Evolutionary conservation across 2,329 filamentous ascomycete genomes (phyloP), one percentile per base, ranked within the genome.

Genomic region (Talaromyces piceae): DNA sequence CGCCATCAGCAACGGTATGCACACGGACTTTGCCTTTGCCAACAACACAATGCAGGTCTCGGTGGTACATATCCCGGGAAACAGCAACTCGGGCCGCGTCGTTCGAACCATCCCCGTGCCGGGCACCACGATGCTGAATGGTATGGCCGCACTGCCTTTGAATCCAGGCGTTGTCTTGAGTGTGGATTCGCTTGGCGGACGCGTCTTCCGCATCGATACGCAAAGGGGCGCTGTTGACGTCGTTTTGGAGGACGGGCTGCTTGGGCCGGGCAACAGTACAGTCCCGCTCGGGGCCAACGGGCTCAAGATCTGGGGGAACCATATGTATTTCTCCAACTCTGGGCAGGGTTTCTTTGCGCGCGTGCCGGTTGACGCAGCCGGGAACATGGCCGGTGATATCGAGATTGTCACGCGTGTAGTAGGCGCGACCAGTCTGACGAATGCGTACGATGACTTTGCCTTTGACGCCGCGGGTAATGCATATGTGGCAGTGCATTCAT

Each of bases 251-350:
- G 39, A 37, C 16, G 18, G 20, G 4, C 50, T 56, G 26, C 20
- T 23, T 16, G 43, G 45, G 13, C 49, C 52, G 12, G n/a, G 33
- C 12, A 30, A 28, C 18, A 27, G 44, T 8, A 33, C 41, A 12
- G 13, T 41, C 12, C 48, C 39, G n/a, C 23, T 57, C 27, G 55
- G 55, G 9, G 52, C 54, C 46, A 57, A 56, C 16, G 51, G 51
- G 11, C 20, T 57, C 9, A 31, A 51, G 6, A 44, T 54, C 11
- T 31, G n/a, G 12, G 43, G 49, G 7, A 44, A 44, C n/a, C 49
- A 45, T 20, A 26, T 54, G n/a, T 54, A 54, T 44, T 54, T 45
- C 41, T 31, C 41, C 26, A 54, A 54, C 23, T 48, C 41, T 12
- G 28, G 11, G 12, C 30, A 12, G 16, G 39, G 39, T 16, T 39